Base-by-base conservation (phyloP, 2,329 filamentous ascomycete genomes). In the Hypoxylon sp. region DNA sequence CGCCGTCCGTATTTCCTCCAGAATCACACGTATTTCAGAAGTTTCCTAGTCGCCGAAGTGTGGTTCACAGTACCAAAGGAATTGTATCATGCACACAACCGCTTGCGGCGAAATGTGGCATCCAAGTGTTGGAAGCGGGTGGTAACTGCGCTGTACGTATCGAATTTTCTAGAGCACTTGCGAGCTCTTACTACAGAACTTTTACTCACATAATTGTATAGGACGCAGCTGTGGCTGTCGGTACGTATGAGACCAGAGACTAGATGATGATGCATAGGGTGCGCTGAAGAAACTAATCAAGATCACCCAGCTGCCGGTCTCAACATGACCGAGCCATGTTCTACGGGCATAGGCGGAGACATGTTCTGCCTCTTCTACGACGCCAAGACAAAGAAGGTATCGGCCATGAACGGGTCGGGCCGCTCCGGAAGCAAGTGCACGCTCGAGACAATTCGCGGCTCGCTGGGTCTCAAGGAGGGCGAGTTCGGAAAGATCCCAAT, bases 331-430 rank as follows among this genome's bases (percentile, higher is more conserved):
- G 95, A 99, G 75, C 95, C 95, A 6, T 89, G 89, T 62, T 95
- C 91, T 5, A 98, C 95, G 0, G 95, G 95, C 41, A 97, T 99
- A 63, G 95, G 95, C 59, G 95, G 95, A 66, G 95, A 99, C 79
- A 93, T 97, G 89, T 99, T 98, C 80, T 94, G 94, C 77, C 87
- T 98, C 34, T 97, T 88, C 83, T 98, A 94, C 81, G 87, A 96
- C 75, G 92, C 93, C 43, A 86, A 90, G 70, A 92, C 89, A 0
- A 91, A 91, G 74, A 91, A 91, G 67, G 90, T 98, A 7, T 90
- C 89, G 56, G 92, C 93, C 8, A 81, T 98, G 77, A 99, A 99
- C 77, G 95, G 94, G 19, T 97, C 94, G 1, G 95, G 95, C n/a
- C 89, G 95, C 26, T 87, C 93, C 3, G 89, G 91, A 4, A 83